phyloP scores from a whole-genome alignment of 108 stramenopile genomes.

The Cyclotella choctawhatcheeana region DNA sequence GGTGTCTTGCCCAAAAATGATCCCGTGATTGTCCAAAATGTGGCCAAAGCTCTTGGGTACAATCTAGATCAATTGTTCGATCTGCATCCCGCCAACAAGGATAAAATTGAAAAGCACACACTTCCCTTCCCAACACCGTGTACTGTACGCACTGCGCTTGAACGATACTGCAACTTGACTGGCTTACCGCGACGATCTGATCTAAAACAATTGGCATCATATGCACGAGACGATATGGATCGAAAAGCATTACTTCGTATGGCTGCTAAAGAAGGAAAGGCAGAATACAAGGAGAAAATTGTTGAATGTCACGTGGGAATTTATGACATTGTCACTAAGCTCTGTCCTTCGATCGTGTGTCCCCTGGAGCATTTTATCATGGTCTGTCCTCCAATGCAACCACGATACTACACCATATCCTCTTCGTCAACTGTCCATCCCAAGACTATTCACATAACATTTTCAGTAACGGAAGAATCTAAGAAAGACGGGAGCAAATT shows the following conservation, averaged over 20 bases:
- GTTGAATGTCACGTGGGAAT: slow-evolving; percentile 66
- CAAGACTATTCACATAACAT: slow-evolving; percentile 88
- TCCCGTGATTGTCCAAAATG: slow-evolving; percentile 61
- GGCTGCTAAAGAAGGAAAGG: slow-evolving; percentile 84
- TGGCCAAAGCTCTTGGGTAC: slow-evolving; percentile 70
- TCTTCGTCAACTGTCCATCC: slow-evolving; percentile 90
- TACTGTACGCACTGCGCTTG: slow-evolving; percentile 87
- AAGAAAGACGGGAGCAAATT: slow-evolving; percentile 69
- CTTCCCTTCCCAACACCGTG: slow-evolving; percentile 93
- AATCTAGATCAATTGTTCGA: slow-evolving; percentile 68
- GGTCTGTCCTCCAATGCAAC: slow-evolving; percentile 86
- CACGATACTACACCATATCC: slow-evolving; percentile 97
- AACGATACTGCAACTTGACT: slow-evolving; percentile 90
- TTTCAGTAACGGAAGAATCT: slow-evolving; percentile 73
- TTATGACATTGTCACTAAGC: slow-evolving; percentile 61
- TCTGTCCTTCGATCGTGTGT: slow-evolving; percentile 81
- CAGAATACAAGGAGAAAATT: slow-evolving; percentile 83
- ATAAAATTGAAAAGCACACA: slow-evolving; percentile 60
- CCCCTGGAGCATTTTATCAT: slow-evolving; percentile 90
- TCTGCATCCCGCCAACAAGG: slow-evolving; percentile 28
- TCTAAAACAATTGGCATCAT: slow-evolving; percentile 86
- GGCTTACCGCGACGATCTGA: slow-evolving; percentile 86
- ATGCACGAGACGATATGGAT: slow-evolving; percentile 80
- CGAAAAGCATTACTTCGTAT: slow-evolving; percentile 76
- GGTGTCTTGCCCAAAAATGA: slow-evolving; percentile 91